These are phyloP conservation scores for Camellia oleifera DNA, from an alignment of 179 eudicot genomes.

Conservation along the genomic window DNA sequence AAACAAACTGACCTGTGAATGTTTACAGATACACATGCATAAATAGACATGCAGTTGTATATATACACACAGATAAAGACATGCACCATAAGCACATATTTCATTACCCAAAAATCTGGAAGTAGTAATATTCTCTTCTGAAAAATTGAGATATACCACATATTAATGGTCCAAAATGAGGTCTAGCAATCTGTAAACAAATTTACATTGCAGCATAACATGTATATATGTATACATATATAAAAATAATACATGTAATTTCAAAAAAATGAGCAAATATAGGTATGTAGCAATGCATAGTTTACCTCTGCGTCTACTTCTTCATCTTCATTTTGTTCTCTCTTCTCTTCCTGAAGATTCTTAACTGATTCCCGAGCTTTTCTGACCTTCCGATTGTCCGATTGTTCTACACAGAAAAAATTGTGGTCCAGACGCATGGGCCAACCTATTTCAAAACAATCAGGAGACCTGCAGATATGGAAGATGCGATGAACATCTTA, in stretches of 20 bases:
- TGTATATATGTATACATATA: neutral
- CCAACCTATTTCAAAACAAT: conserved; percentile 92
- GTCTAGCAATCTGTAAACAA: neutral
- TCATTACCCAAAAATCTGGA: conserved; percentile 8
- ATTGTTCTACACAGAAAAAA: conserved; percentile 52
- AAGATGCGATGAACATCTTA: neutral
- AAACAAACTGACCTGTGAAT: neutral
- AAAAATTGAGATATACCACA: neutral
- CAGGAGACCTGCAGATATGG: conserved; percentile 63
- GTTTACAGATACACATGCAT: neutral
- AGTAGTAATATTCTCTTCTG: conserved; percentile 6
- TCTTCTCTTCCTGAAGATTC: conserved; percentile 25
- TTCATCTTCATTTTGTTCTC: conserved; percentile 43
- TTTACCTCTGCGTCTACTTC: conserved; percentile 72
- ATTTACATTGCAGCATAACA: neutral
- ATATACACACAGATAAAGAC: neutral
- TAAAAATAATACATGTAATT: neutral
- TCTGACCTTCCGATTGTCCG: conserved; percentile 24
- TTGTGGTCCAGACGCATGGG: conserved; percentile 77
- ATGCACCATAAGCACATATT: neutral
- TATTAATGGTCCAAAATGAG: conserved; percentile 2
- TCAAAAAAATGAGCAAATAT: neutral
- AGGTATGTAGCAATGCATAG: conserved; percentile 6
- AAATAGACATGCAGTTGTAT: neutral
- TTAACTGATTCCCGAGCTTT: conserved; percentile 28